Conservation (phyloP, 371 early-diverging fungal genomes). For the Mucor piriformis region DNA sequence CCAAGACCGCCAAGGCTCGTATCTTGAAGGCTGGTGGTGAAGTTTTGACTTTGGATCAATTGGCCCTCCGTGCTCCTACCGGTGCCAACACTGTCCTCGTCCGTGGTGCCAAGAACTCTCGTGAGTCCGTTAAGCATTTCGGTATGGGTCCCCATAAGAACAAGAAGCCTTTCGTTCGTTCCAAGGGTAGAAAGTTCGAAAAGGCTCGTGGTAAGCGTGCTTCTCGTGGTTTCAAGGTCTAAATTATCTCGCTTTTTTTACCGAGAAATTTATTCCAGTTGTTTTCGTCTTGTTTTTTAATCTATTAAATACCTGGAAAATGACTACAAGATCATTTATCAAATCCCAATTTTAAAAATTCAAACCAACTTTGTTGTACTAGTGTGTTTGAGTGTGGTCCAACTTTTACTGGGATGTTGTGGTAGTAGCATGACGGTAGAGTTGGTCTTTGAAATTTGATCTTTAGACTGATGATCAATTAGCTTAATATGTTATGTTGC, state of each 20-base stretch:
- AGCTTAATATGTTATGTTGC: too few relatives aligned
- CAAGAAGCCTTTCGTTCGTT: slow-evolving; percentile 92
- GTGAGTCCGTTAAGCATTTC: slow-evolving; percentile 96
- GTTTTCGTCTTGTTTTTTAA: neutral
- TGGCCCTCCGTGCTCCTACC: slow-evolving; percentile 96
- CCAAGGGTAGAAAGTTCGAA: slow-evolving; percentile 99
- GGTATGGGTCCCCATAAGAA: slow-evolving; percentile 77
- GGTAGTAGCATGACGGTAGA: too few relatives aligned
- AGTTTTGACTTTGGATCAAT: slow-evolving; percentile 96
- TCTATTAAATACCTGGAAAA: neutral
- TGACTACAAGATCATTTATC: too few relatives aligned
- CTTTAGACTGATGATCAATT: too few relatives aligned
- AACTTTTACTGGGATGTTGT: too few relatives aligned
- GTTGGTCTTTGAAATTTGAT: too few relatives aligned
- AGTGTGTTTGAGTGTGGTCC: too few relatives aligned
- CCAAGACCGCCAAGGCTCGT: slow-evolving; percentile 93
- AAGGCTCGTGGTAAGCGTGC: slow-evolving; percentile 98
- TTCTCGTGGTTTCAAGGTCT: slow-evolving; percentile 92
- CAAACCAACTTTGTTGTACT: too few relatives aligned
- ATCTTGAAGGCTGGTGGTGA: slow-evolving; percentile 99
- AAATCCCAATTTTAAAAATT: too few relatives aligned
- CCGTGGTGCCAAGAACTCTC: slow-evolving; percentile 85
- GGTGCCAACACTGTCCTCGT: slow-evolving; percentile 95
- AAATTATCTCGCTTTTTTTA: slow-evolving; percentile 31
- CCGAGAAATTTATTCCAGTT: neutral